Conservation (phyloP, 441 rosid species). For the Euphorbia celastroides region DNA sequence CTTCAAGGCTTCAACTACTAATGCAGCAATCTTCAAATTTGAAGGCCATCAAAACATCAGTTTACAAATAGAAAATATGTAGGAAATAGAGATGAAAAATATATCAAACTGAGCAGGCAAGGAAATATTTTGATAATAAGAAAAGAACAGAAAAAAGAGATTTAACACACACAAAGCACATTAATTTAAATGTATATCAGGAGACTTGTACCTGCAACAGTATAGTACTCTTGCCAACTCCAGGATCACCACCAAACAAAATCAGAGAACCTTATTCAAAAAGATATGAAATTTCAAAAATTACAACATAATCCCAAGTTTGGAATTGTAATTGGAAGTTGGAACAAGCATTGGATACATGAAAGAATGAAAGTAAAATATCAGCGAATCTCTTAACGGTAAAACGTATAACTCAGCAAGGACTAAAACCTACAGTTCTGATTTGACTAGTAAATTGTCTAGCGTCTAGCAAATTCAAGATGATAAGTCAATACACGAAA, state of each 20-base stretch:
- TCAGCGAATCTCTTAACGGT: constrained; percentile 17
- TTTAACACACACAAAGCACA: too few species aligned
- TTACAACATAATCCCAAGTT: too few species aligned
- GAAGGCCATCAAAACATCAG: constrained; percentile 26
- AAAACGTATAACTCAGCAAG: background rate
- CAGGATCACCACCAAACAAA: constrained; percentile 92
- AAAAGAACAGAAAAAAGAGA: constrained; percentile 9
- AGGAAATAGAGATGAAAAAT: background rate
- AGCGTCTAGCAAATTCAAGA: constrained; percentile 4
- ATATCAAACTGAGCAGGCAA: constrained; percentile 3
- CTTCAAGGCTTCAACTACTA: constrained; percentile 66
- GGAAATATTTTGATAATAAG: background rate
- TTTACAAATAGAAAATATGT: too few species aligned
- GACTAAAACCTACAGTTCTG: background rate
- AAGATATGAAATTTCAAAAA: background rate
- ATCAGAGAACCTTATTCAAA: constrained; percentile 56
- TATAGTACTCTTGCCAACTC: constrained; percentile 93
- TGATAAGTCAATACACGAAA: constrained; percentile 5
- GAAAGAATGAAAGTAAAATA: background rate
- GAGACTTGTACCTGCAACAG: constrained; percentile 56
- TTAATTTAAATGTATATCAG: background rate
- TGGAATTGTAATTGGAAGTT: too few species aligned
- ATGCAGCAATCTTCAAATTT: constrained; percentile 61
- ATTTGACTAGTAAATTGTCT: background rate
- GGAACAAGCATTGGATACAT: background rate